Conservation (phyloP, 2,329 filamentous ascomycete genomes). For the Thielaviopsis euricoi region DNA sequence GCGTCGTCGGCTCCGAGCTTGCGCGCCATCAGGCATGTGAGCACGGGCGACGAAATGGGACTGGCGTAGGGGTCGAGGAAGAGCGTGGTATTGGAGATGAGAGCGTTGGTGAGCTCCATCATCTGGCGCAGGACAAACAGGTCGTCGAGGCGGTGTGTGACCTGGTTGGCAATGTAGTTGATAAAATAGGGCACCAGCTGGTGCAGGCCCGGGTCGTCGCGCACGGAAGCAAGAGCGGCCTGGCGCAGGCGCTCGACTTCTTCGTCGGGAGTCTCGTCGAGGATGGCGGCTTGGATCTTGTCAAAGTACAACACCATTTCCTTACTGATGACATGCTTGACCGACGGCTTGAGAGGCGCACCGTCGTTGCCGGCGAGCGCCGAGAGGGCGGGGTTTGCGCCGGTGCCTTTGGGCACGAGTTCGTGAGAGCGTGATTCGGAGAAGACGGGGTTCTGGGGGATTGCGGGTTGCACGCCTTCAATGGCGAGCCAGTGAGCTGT, state of each 20-base stretch:
- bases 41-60: slow-evolving; percentile 63
- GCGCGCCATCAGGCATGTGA: slow-evolving; percentile 72
- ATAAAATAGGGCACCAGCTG: slow-evolving; percentile 94
- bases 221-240: slow-evolving; percentile 70
- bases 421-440: slow-evolving; percentile 72
- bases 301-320: slow-evolving; percentile 95
- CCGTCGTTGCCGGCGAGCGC: slow-evolving; percentile 41
- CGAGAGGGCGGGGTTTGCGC: slow-evolving; percentile 63
- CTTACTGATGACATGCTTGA: slow-evolving; percentile 92
- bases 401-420: slow-evolving; percentile 74
- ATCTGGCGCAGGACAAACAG: slow-evolving; percentile 78
- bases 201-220: slow-evolving; percentile 81
- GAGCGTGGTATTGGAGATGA: slow-evolving; percentile 69
- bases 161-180: slow-evolving; percentile 87
- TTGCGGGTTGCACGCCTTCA: slow-evolving; percentile 90
- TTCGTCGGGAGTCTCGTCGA: slow-evolving; percentile 77
- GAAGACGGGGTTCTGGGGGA: slow-evolving; percentile 86
- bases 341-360: slow-evolving; percentile 60
- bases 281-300: slow-evolving; percentile 75
- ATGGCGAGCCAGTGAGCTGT: slow-evolving; percentile 92
- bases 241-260: slow-evolving; percentile 54
- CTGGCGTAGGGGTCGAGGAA: slow-evolving; percentile 49
- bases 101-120: slow-evolving; percentile 74
- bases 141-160: slow-evolving; percentile 85
- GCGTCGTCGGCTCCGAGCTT: slow-evolving; percentile 49